phyloP scores from a whole-genome alignment of 345 rosid species.

The Dipteronia sinensis region DNA sequence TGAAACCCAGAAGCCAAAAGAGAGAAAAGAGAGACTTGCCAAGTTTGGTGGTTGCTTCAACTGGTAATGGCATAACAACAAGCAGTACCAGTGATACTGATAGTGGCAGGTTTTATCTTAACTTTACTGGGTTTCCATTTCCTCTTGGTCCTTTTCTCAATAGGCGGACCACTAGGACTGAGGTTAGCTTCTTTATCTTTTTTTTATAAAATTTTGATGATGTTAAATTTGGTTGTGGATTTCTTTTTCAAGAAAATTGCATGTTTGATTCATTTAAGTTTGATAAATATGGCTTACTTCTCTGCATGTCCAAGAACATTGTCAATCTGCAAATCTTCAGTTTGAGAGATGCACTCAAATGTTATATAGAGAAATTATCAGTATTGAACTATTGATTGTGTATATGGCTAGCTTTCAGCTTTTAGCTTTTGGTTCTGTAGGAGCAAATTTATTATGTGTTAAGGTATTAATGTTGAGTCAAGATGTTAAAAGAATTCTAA shows the following conservation, averaged over 20 bases:
- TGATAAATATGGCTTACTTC: neutral
- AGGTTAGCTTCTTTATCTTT: constrained; percentile 42
- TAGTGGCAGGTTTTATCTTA: constrained; percentile 68
- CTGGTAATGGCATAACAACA: constrained; percentile 31
- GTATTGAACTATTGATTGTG: too few relatives aligned
- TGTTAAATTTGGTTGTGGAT: neutral
- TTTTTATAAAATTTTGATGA: neutral
- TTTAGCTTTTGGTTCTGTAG: too few relatives aligned
- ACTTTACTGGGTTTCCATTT: constrained; percentile 92
- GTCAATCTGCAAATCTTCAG: neutral
- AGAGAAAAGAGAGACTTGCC: constrained; percentile 35
- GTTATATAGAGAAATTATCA: too few relatives aligned
- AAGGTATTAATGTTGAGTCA: neutral
- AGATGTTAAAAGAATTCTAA: neutral
- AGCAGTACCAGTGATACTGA: constrained; percentile 21
- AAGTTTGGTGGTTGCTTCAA: constrained; percentile 54
- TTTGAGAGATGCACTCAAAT: too few relatives aligned
- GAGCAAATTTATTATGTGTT: too few relatives aligned
- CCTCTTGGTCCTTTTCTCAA: constrained; percentile 98
- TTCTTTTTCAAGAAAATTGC: neutral
- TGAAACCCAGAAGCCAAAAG: constrained; percentile 40
- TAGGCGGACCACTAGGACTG: constrained; percentile 83
- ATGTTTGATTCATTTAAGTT: neutral
- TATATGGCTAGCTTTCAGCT: too few relatives aligned
- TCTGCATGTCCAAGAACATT: neutral